Conservation (phyloP, 1,284 basidiomycete species). For the Trametes sp. region DNA sequence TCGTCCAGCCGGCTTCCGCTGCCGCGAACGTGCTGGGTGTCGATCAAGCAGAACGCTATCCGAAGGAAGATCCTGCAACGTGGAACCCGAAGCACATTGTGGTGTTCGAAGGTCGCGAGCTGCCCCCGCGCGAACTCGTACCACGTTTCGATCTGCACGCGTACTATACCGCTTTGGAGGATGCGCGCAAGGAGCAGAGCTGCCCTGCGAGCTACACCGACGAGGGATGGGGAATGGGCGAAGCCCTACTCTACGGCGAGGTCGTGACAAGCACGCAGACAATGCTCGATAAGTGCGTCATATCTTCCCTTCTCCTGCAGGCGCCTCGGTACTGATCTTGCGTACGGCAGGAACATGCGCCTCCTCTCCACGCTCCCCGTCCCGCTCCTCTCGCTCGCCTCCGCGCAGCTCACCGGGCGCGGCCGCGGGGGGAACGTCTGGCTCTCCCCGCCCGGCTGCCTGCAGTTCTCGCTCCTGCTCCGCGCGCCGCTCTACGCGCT, state of each 20-base stretch:
- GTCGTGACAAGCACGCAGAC: conserved; percentile 96
- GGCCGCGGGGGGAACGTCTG: conserved; percentile 92
- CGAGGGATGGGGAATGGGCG: conserved; percentile 69
- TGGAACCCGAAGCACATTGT: conserved; percentile 62
- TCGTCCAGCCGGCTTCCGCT: conserved; percentile 55
- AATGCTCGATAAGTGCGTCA: conserved; percentile 86
- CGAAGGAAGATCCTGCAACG: conserved; percentile 37
- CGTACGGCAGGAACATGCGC: conserved; percentile 70
- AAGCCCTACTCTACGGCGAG: conserved; percentile 86
- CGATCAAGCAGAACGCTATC: conserved; percentile 29
- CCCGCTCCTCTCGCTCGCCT: conserved; percentile 85
- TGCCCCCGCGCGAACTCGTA: conserved; percentile 53
- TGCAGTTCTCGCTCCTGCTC: conserved; percentile 86
- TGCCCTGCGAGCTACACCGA: conserved; percentile 12
- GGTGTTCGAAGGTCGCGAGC: conserved; percentile 33
- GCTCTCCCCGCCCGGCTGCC: conserved; percentile 92
- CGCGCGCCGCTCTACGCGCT: conserved; percentile 63
- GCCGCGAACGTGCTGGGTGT: conserved; percentile 46
- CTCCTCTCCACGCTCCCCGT: conserved; percentile 76
- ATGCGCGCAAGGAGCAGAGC: conserved; percentile 26
- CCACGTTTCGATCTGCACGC: conserved; percentile 62
- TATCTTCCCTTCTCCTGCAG: background rate
- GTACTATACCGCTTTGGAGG: conserved; percentile 53
- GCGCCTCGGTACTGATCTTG: conserved; percentile 3
- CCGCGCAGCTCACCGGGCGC: conserved; percentile 87